Conservation (phyloP, 2,329 filamentous ascomycete genomes). For the Monilinia aucupariae region DNA sequence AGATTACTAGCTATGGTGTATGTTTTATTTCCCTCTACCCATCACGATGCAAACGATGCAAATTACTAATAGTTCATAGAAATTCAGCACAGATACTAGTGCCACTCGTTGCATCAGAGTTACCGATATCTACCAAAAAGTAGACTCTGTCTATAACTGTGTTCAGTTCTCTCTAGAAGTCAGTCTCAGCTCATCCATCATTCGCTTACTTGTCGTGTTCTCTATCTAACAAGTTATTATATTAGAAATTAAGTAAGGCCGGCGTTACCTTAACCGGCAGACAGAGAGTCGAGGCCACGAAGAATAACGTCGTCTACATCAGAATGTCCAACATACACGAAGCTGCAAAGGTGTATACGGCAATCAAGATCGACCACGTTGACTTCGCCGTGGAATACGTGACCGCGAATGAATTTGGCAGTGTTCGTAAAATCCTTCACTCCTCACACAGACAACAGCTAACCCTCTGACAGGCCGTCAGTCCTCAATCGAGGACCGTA, state of each 20-base stretch:
- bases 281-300: conserved; percentile 17
- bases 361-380: conserved; percentile 23
- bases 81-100: conserved; percentile 32
- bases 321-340: conserved; percentile 28
- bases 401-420: conserved; percentile 19
- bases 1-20: conserved; percentile 16
- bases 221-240: conserved; percentile 7
- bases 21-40: neutral
- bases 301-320: conserved; percentile 23
- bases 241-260: conserved; percentile 22
- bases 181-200: conserved; percentile 4
- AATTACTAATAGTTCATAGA: conserved; percentile 11
- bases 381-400: conserved; percentile 30
- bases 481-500: conserved; percentile 21
- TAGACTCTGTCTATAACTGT: conserved; percentile 18
- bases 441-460: neutral
- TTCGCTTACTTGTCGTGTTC: neutral
- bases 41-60: neutral
- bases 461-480: conserved; percentile 32
- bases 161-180: conserved; percentile 26
- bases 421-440: conserved; percentile 18
- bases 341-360: conserved; percentile 25
- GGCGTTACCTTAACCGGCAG: conserved; percentile 18
- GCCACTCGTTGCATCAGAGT: conserved; percentile 31
- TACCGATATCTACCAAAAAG: conserved; percentile 23